A percentile compares a stretch with the other conserved stretches of the same genome.
phyloP scores from a whole-genome alignment of 441 rosid species.

The Melastoma candidum region DNA sequence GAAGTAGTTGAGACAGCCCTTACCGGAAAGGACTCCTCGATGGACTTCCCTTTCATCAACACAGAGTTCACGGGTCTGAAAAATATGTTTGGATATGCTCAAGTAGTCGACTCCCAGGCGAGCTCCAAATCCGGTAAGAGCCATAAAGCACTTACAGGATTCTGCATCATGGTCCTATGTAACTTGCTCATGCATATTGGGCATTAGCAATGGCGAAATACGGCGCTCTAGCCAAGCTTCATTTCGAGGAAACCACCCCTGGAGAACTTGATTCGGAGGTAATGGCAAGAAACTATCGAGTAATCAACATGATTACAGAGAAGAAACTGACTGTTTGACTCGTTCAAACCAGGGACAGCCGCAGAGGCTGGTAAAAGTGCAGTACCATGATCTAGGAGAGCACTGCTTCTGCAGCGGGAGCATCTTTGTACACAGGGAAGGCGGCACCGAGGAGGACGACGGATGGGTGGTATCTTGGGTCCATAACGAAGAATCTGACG shows the following conservation, averaged over 20 bases:
- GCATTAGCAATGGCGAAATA: conserved; percentile 8
- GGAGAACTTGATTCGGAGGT: neutral
- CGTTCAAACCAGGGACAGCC: neutral
- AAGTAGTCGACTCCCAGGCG: conserved; percentile 4
- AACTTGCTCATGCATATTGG: neutral
- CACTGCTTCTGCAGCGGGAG: conserved; percentile 12
- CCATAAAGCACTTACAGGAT: neutral
- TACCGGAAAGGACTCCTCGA: neutral
- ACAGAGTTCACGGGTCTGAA: conserved; percentile 3
- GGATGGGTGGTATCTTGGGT: conserved; percentile 12
- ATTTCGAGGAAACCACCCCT: conserved; percentile 3
- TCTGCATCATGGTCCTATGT: neutral
- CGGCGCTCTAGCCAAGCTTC: conserved; percentile 9
- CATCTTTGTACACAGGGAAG: conserved; percentile 5
- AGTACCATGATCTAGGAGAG: conserved; percentile 10
- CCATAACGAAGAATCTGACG: conserved; percentile 5
- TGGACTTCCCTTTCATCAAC: conserved; percentile 14
- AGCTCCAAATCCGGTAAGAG: conserved; percentile 3
- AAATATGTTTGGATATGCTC: conserved; percentile 7
- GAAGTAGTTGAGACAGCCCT: conserved; percentile 4
- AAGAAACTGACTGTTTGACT: neutral
- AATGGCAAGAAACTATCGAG: neutral
- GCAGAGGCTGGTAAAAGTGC: neutral
- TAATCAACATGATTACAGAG: neutral
- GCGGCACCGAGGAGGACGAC: neutral